A percentile compares a stretch with the other conserved stretches of the same genome.
Evolutionary conservation across 2,329 filamentous ascomycete genomes (phyloP).

Genomic region (Colletotrichum orbiculare): DNA sequence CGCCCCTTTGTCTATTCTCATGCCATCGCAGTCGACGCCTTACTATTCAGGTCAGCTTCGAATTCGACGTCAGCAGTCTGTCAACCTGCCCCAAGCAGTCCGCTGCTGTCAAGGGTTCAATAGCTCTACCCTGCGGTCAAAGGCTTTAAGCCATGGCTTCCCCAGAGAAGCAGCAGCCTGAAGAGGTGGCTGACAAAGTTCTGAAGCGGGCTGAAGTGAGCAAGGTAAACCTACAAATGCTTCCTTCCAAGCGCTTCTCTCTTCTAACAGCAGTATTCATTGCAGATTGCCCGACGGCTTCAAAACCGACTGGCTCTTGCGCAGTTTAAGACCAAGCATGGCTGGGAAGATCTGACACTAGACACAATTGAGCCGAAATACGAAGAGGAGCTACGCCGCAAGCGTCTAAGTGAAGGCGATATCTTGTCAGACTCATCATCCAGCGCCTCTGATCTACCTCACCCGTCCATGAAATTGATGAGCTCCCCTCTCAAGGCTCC

Average conservation of each 20-base stretch:
- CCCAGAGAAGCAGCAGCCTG: constrained; percentile 71
- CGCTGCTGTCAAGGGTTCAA: too few relatives aligned
- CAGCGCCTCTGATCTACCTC: constrained; percentile 81
- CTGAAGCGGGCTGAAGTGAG: constrained; percentile 79
- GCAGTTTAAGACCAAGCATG: constrained; percentile 96
- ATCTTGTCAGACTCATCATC: constrained; percentile 89
- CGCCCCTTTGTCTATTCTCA: too few relatives aligned
- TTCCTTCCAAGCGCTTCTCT: neutral
- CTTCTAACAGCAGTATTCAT: constrained; percentile 10
- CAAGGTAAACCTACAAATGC: constrained; percentile 64
- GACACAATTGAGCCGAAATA: constrained; percentile 87
- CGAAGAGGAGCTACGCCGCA: constrained; percentile 81
- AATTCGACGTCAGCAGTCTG: too few relatives aligned
- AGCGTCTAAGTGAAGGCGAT: constrained; percentile 76
- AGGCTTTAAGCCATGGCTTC: constrained; percentile 62
- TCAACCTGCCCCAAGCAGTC: too few relatives aligned
- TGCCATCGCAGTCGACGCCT: too few relatives aligned
- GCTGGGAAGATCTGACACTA: constrained; percentile 90
- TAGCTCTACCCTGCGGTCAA: too few relatives aligned
- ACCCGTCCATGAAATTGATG: constrained; percentile 75
- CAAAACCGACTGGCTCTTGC: constrained; percentile 95
- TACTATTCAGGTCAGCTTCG: too few relatives aligned
- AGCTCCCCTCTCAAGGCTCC: constrained; percentile 87
- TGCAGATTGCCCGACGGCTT: constrained; percentile 89
- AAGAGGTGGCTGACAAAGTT: constrained; percentile 74